Percentiles rank a stretch among this genome's conserved stretches.
Conservation (phyloP, 371 early-diverging fungal species). For the Choanephora cucurbitarum region DNA sequence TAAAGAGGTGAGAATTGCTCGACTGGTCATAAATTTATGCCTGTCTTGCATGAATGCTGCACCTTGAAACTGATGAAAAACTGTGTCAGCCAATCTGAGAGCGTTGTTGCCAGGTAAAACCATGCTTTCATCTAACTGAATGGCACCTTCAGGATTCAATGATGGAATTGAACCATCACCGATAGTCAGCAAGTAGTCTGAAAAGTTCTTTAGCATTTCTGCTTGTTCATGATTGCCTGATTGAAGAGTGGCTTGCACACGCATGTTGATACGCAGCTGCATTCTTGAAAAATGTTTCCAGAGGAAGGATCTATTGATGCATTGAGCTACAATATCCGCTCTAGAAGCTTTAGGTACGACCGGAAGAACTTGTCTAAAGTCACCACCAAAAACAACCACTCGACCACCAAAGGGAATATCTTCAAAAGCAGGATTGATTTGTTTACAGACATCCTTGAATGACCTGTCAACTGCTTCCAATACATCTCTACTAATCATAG, state of each 20-base stretch:
- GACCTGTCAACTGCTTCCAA: conserved; percentile 29
- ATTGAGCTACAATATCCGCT: conserved; percentile 7
- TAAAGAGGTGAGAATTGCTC: conserved; percentile 7
- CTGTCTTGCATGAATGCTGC: neutral
- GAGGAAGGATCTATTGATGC: neutral
- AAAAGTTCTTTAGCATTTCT: conserved; percentile 3
- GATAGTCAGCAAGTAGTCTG: conserved; percentile 4
- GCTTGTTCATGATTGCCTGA: conserved; percentile 3
- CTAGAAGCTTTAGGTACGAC: conserved; percentile 16
- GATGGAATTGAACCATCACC: neutral
- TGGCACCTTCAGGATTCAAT: neutral
- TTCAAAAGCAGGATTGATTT: conserved; percentile 8
- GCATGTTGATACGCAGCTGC: conserved; percentile 12
- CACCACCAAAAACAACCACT: conserved; percentile 16
- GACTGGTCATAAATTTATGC: neutral
- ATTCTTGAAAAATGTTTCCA: neutral
- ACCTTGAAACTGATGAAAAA: too few relatives aligned
- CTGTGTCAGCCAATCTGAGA: too few relatives aligned
- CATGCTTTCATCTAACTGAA: neutral
- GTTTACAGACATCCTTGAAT: conserved; percentile 25
- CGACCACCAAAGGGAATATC: conserved; percentile 33
- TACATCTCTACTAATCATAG: conserved; percentile 22
- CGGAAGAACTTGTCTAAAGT: conserved; percentile 14
- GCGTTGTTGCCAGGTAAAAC: too few relatives aligned
- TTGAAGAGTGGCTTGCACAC: conserved; percentile 10